Base-by-base conservation (phyloP, 108 stramenopile species). In the Nannochloropsis gaditana region DNA sequence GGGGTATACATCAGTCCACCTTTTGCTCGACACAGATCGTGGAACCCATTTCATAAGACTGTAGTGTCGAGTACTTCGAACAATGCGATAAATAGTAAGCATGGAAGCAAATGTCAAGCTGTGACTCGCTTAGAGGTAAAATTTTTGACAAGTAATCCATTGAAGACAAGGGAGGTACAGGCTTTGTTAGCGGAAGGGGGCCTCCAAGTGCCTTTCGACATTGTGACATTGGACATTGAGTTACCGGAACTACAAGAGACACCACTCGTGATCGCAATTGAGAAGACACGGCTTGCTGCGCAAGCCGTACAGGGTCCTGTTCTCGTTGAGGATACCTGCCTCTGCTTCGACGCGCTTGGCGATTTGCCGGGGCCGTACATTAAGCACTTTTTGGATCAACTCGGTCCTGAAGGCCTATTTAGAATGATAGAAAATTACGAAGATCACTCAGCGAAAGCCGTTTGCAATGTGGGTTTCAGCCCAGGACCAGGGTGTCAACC, bases 331-430 rank as follows among this genome's bases (percentile, higher is more conserved):
- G 85, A 86, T n/a, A 86, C 85, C 31, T 83, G 43, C 9, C 44
- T 86, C 17, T 86, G 80, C 81, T 42, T 86, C 45, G 42, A 86
- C 45, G 80, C 80, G 9, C 82, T 86, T 15, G 44, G 44, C 44
- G 85, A 82, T 9, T 31, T 86, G n/a, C 85, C 85, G 83, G 85
- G 85, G 9, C 45, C 45, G 9, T 86, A 86, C 45, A 79, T 81
- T 73, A 80, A 83, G 83, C 31, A 41, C 21, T 83, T 83, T n/a
- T 83, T 83, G 83, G 83, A 83, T 45, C 19, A n/a, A 42, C n/a
- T 59, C 19, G 83, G 83, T 9, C 11, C 9, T 44, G 83, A 43
- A 21, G 83, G 83, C 15, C 9, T 83, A 9, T 50, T 50, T 42
- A n/a, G 21, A 9, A 19, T 80, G 80, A 21, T 80, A 21, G 31